Conservation (phyloP, 2,329 filamentous ascomycete genomes). For the Colletotrichum lentis region DNA sequence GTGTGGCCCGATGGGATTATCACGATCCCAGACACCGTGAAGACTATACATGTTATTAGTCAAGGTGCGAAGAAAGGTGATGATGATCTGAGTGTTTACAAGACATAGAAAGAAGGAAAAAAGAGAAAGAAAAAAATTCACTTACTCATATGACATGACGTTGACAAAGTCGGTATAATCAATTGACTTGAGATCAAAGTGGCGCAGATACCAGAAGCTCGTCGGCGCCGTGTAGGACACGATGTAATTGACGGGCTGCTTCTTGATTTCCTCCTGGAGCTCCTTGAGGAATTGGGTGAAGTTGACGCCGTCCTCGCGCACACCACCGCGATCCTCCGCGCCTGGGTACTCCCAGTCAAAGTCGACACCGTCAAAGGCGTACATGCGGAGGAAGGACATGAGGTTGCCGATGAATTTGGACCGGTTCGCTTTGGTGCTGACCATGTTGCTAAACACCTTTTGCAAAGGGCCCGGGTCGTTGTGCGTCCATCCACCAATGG, state of each 20-base stretch:
- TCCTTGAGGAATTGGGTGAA: conserved; percentile 41
- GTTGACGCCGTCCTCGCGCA: conserved; percentile 40
- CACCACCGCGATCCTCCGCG: conserved; percentile 40
- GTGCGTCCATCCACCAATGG: conserved; percentile 55
- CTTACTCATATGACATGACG: conserved; percentile 20
- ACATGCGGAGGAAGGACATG: conserved; percentile 18
- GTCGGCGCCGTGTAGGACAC: conserved; percentile 42
- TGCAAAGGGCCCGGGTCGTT: conserved; percentile 45
- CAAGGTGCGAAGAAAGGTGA: no score
- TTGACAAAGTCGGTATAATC: conserved; percentile 29
- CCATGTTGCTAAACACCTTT: conserved; percentile 43
- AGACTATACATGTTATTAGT: no score
- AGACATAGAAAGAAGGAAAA: no score
- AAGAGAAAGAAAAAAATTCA: no score
- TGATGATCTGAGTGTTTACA: no score
- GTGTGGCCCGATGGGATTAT: conserved; percentile 45
- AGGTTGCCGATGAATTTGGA: conserved; percentile 24
- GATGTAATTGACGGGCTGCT: conserved; percentile 36
- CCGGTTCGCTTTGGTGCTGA: conserved; percentile 18
- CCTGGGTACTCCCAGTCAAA: conserved; percentile 37
- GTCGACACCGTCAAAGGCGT: conserved; percentile 37
- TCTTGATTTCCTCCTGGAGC: conserved; percentile 33
- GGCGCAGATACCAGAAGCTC: conserved; percentile 45
- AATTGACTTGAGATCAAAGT: conserved; percentile 40
- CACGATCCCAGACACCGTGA: conserved; percentile 53